Conservation (phyloP, 139 green algal genomes). For the Dunaliella primolecta region DNA sequence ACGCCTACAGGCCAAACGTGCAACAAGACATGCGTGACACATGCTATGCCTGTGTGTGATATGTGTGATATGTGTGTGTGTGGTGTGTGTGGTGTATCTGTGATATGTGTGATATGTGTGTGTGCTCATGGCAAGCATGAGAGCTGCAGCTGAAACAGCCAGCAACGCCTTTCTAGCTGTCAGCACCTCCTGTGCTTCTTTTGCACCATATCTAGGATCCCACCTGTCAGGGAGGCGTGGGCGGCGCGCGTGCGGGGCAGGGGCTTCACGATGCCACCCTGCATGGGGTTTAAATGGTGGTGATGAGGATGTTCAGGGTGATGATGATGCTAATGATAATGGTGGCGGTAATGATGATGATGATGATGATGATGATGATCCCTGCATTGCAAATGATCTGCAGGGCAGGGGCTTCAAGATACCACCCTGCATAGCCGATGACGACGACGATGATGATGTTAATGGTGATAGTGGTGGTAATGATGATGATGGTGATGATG, state of each 20-base stretch:
- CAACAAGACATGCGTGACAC: too few relatives aligned
- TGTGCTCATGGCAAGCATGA: too few relatives aligned
- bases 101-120: too few relatives aligned
- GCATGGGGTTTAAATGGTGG: not conserved
- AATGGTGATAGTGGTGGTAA: not conserved
- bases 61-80: too few relatives aligned
- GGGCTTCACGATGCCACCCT: conserved; percentile 26
- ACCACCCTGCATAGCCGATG: not conserved
- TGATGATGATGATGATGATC: not conserved
- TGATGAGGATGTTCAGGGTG: too few relatives aligned
- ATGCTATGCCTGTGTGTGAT: too few relatives aligned
- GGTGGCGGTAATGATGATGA: not conserved
- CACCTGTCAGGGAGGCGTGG: conserved; percentile 20
- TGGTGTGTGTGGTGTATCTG: too few relatives aligned
- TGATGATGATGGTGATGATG: not conserved
- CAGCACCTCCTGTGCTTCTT: too few relatives aligned
- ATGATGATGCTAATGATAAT: too few relatives aligned
- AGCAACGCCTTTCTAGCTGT: too few relatives aligned
- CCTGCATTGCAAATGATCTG: not conserved
- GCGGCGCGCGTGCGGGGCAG: conserved; percentile 15
- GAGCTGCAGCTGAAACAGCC: too few relatives aligned
- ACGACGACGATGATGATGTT: not conserved
- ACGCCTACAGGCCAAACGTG: too few relatives aligned
- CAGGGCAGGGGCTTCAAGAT: not conserved
- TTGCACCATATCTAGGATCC: conserved; percentile 4